phyloP scores from a whole-genome alignment of 2,329 filamentous ascomycete species.

The Nothomitra cinnamomea region DNA sequence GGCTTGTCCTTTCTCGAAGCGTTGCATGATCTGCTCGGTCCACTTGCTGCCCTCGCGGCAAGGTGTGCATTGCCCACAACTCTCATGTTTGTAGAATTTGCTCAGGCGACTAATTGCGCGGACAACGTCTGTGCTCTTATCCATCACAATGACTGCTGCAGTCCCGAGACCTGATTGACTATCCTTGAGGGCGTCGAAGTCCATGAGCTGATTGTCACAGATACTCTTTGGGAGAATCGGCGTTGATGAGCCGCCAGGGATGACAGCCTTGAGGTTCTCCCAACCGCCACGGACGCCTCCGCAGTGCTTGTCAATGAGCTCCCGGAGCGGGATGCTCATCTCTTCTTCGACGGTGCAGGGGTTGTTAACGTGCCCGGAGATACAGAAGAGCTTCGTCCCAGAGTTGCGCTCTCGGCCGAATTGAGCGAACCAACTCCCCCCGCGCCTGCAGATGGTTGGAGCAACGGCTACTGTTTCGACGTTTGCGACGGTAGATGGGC shows the following conservation, averaged over 20 bases:
- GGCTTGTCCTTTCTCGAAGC: slow-evolving; percentile 82
- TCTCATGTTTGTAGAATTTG: slow-evolving; percentile 97
- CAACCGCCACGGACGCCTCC: slow-evolving; percentile 91
- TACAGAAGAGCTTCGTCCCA: slow-evolving; percentile 96
- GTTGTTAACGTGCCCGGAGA: slow-evolving; percentile 98
- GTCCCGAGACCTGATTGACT: slow-evolving; percentile 94
- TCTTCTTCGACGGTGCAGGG: slow-evolving; percentile 96
- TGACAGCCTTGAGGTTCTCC: slow-evolving; percentile 92
- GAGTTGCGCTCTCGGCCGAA: slow-evolving; percentile 94
- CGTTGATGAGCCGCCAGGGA: slow-evolving; percentile 91
- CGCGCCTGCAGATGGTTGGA: slow-evolving; percentile 87
- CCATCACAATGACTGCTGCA: slow-evolving; percentile 96
- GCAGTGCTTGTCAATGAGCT: slow-evolving; percentile 96
- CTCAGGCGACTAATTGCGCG: slow-evolving; percentile 82
- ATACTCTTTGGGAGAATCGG: slow-evolving; percentile 80
- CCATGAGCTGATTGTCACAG: slow-evolving; percentile 95
- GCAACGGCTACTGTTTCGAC: slow-evolving; percentile 94
- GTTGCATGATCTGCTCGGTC: slow-evolving; percentile 97
- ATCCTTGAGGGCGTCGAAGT: slow-evolving; percentile 97
- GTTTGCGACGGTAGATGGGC: slow-evolving; percentile 93
- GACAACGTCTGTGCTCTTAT: slow-evolving; percentile 93
- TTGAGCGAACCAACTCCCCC: slow-evolving; percentile 77
- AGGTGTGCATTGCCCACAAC: slow-evolving; percentile 96
- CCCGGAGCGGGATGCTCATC: slow-evolving; percentile 92
- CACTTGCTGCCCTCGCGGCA: slow-evolving; percentile 98